phyloP scores from a whole-genome alignment of 2,329 filamentous ascomycete genomes.

The Atkinsonella texensis region DNA sequence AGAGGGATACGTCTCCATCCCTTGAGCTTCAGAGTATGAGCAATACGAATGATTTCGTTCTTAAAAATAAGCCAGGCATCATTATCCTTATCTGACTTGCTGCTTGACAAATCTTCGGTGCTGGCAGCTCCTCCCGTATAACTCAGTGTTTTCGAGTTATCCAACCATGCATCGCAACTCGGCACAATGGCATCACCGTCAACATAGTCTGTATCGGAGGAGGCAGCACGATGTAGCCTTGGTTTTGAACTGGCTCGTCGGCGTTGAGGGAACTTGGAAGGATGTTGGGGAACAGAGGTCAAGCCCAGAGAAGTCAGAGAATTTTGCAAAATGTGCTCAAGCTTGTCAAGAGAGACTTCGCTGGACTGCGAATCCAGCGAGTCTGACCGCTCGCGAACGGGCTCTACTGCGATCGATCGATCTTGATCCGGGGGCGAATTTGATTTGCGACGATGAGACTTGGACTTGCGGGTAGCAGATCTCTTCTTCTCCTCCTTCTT shows the following conservation, averaged over 20 bases:
- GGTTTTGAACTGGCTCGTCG: conserved; percentile 23
- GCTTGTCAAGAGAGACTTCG: conserved; percentile 61
- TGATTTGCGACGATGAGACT: conserved; percentile 29
- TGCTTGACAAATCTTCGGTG: conserved; percentile 30
- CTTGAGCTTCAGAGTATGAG: conserved; percentile 80
- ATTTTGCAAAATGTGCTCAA: conserved; percentile 69
- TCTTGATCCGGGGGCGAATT: conserved; percentile 21
- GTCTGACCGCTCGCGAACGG: conserved; percentile 26
- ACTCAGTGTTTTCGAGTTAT: conserved; percentile 80
- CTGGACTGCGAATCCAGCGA: conserved; percentile 57
- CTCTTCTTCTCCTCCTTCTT: conserved; percentile 43
- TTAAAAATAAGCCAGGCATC: conserved; percentile 83
- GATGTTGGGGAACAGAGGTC: conserved; percentile 30
- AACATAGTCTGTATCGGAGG: conserved; percentile 75
- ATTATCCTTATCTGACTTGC: conserved; percentile 50
- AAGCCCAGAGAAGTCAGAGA: conserved; percentile 45
- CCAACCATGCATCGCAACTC: conserved; percentile 69
- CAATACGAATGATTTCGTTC: conserved; percentile 76
- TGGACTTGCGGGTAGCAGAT: conserved; percentile 27
- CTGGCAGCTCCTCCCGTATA: conserved; percentile 44
- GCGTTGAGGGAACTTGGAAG: conserved; percentile 30
- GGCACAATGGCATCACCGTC: conserved; percentile 79
- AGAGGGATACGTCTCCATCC: conserved; percentile 79
- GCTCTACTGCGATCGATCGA: conserved; percentile 7
- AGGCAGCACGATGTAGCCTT: conserved; percentile 37